These are phyloP conservation scores for Scolecobasidium constrictum DNA, from an alignment of 2,329 filamentous ascomycete species.

Conservation along the genomic window DNA sequence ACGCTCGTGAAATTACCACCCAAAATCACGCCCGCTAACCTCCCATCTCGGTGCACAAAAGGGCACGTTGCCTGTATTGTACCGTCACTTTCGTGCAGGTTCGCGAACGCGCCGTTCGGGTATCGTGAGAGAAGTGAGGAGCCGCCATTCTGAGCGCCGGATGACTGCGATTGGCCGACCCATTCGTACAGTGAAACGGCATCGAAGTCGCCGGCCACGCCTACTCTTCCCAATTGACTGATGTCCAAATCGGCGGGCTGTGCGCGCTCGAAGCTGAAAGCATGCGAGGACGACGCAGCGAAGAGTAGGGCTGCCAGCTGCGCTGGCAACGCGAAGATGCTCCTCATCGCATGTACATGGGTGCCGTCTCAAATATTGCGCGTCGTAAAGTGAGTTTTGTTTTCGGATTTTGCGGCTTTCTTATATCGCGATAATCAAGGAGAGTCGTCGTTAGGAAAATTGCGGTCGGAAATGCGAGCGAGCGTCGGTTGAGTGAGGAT, in stretches of 20 bases:
- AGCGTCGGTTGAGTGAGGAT: no score
- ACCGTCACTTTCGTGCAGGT: slow-evolving; percentile 67
- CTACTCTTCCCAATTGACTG: slow-evolving; percentile 66
- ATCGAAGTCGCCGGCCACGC: slow-evolving; percentile 79
- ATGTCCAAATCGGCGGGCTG: slow-evolving; percentile 69
- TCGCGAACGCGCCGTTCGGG: slow-evolving; percentile 74
- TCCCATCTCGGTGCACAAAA: slow-evolving; percentile 56
- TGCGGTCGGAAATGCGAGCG: no score
- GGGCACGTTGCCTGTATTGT: slow-evolving; percentile 83
- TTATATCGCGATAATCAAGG: no score
- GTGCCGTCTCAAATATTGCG: neutral
- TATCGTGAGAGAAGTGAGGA: slow-evolving; percentile 70
- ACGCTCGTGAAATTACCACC: slow-evolving; percentile 95
- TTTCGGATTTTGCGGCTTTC: no score
- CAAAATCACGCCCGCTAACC: slow-evolving; percentile 63
- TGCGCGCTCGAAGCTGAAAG: slow-evolving; percentile 45
- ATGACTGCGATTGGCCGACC: slow-evolving; percentile 62
- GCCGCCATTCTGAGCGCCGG: slow-evolving; percentile 57
- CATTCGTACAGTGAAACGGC: slow-evolving; percentile 86
- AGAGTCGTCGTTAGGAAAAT: no score
- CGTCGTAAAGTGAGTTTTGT: no score
- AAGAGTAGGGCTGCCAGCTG: slow-evolving; percentile 20
- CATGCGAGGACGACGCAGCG: slow-evolving; percentile 16
- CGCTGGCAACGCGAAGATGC: slow-evolving; percentile 8
- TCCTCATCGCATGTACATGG: slow-evolving; percentile 10